A percentile compares a stretch with the other conserved stretches of the same genome.
Conservation (phyloP, 202 grass and related monocot species). For the Zoysia matrella region DNA sequence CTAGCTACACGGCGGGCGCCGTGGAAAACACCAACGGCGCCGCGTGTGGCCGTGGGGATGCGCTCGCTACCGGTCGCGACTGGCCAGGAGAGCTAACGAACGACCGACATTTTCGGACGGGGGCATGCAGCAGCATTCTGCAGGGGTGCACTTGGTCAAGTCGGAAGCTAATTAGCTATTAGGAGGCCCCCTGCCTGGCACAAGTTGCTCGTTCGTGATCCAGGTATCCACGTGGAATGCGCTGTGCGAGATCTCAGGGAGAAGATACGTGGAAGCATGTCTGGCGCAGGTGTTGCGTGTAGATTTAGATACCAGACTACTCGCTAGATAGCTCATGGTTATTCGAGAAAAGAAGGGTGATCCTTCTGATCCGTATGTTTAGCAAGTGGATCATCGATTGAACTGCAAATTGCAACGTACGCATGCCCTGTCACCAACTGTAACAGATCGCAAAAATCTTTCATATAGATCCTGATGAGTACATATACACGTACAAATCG, state of each 20-base stretch:
- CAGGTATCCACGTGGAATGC: not conserved
- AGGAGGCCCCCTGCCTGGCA: not conserved
- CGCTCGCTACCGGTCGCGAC: not conserved
- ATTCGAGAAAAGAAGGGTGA: not conserved
- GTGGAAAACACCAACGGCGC: conserved; percentile 47
- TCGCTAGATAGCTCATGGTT: not conserved
- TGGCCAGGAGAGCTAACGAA: not conserved
- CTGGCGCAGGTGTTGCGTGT: no score
- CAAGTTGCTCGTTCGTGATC: not conserved
- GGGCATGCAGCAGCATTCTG: not conserved
- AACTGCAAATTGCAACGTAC: not conserved
- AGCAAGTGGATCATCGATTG: not conserved
- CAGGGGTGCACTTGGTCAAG: not conserved
- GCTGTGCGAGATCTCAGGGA: not conserved
- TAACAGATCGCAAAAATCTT: no score
- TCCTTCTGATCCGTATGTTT: not conserved
- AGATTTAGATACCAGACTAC: not conserved
- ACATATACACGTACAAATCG: no score
- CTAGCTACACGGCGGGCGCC: conserved; percentile 42
- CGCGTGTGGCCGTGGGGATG: not conserved
- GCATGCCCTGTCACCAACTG: not conserved
- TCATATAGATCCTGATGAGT: no score
- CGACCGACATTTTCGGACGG: conserved; percentile 38
- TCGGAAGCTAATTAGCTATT: not conserved
- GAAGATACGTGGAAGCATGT: not conserved